These are phyloP conservation scores for Phaeodactylum tricornutum DNA, from an alignment of 108 stramenopile species.

Conservation along the genomic window DNA sequence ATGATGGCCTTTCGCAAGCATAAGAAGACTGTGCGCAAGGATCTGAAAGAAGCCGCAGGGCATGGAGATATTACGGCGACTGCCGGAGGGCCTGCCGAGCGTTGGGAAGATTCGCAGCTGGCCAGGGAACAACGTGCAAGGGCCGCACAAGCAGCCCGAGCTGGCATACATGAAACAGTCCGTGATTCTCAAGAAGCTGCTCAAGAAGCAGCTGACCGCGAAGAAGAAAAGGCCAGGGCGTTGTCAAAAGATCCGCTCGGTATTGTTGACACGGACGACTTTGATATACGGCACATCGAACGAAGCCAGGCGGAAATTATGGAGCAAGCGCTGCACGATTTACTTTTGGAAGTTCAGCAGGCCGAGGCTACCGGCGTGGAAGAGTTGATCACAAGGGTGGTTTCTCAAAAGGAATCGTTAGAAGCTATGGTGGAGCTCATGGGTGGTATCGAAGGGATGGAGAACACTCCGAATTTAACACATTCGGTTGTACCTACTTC, in stretches of 20 bases:
- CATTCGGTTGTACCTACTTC: conserved; percentile 63
- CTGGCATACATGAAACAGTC: conserved; percentile 25
- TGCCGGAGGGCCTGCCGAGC: conserved; percentile 17
- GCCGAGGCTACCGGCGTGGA: conserved; percentile 25
- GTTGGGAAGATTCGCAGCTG: conserved; percentile 40
- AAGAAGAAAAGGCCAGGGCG: conserved; percentile 58
- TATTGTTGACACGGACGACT: conserved; percentile 27
- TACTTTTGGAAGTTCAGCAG: conserved; percentile 42
- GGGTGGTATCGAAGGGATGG: conserved; percentile 24
- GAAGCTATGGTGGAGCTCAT: conserved; percentile 46
- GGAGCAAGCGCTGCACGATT: conserved; percentile 48
- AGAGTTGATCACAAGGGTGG: conserved; percentile 37
- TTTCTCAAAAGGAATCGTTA: conserved; percentile 63
- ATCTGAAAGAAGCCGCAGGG: conserved; percentile 15
- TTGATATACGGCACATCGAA: conserved; percentile 57
- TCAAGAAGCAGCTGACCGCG: conserved; percentile 47
- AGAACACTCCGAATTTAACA: conserved; percentile 1
- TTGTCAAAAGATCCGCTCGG: conserved; percentile 68
- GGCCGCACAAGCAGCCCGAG: conserved; percentile 18
- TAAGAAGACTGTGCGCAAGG: conserved; percentile 20
- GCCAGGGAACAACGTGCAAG: conserved; percentile 34
- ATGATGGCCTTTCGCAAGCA: conserved; percentile 19
- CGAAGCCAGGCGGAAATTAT: conserved; percentile 33
- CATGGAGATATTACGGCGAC: conserved; percentile 19
- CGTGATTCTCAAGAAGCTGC: conserved; percentile 42